Evolutionary conservation across 2,329 filamentous ascomycete species (phyloP).

Genomic region (Chrysosporium keratinophilum): DNA sequence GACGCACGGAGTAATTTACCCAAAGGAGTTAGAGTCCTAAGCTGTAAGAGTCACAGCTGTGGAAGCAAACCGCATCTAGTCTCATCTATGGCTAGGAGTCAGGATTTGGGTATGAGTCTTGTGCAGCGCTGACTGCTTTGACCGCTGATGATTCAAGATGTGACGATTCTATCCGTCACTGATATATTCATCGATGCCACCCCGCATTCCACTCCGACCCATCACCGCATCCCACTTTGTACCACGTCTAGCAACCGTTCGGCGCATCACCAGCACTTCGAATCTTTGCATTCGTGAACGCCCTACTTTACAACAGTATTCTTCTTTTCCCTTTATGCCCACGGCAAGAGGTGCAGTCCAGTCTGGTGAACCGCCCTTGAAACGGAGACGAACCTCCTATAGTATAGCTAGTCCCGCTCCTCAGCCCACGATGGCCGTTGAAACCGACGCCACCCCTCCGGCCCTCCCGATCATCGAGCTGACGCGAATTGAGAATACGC

Average conservation of each 20-base stretch:
- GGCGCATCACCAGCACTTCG: neutral
- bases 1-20: neutral
- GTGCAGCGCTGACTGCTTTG: neutral
- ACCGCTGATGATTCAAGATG: constrained; percentile 1
- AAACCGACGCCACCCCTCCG: constrained; percentile 9
- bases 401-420: constrained; percentile 9
- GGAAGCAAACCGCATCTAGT: too few species aligned
- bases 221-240: neutral
- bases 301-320: neutral
- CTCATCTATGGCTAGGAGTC: too few species aligned
- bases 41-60: too few species aligned
- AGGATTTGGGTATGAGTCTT: too few species aligned
- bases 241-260: neutral
- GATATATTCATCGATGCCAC: constrained; percentile 1
- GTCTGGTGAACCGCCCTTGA: constrained; percentile 22
- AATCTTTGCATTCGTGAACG: neutral
- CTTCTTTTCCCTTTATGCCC: constrained; percentile 2
- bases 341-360: constrained; percentile 12
- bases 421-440: constrained; percentile 19
- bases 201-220: neutral
- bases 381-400: constrained; percentile 26
- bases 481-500: constrained; percentile 58
- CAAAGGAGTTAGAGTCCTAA: too few species aligned
- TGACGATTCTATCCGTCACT: neutral
- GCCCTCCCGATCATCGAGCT: constrained; percentile 43